Evolutionary conservation across 495 filamentous ascomycete genomes (phyloP).

Genomic region (Hypomontagnella submonticulosa): DNA sequence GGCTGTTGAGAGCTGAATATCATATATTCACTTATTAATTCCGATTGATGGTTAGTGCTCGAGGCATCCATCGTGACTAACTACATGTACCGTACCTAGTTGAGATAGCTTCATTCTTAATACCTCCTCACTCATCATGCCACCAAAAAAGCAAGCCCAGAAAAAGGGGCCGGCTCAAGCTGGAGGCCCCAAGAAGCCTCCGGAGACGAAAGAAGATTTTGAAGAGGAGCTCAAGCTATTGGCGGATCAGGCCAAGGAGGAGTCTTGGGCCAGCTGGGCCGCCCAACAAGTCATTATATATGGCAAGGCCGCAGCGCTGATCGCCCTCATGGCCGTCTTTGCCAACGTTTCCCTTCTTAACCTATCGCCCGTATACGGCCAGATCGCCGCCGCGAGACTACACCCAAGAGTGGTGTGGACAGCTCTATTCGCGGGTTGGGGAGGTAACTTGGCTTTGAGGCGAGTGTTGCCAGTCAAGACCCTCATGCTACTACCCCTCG

Average conservation of each 20-base stretch:
- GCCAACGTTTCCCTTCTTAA: constrained; percentile 79
- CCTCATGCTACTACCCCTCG: constrained; percentile 67
- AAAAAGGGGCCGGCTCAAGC: constrained; percentile 36
- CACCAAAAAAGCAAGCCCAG: constrained; percentile 42
- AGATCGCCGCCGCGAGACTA: constrained; percentile 75
- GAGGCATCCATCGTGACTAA: no score
- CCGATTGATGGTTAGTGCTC: no score
- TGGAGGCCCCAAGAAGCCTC: constrained; percentile 28
- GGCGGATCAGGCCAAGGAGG: constrained; percentile 61
- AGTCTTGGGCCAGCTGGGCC: constrained; percentile 53
- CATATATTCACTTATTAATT: constrained; percentile 12
- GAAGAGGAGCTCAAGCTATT: constrained; percentile 62
- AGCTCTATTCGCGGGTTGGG: constrained; percentile 72
- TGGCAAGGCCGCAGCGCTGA: constrained; percentile 54
- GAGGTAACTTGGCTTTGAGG: constrained; percentile 62
- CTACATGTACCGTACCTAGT: no score
- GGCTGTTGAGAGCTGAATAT: constrained; percentile 42
- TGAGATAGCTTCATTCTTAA: no score
- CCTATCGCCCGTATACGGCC: constrained; percentile 87
- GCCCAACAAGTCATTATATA: constrained; percentile 54
- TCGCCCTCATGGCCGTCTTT: constrained; percentile 76
- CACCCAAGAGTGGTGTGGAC: constrained; percentile 73
- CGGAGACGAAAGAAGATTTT: constrained; percentile 59
- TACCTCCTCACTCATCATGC: constrained; percentile 30
- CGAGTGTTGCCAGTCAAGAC: constrained; percentile 53